Conservation (phyloP, 1,139 yeast genomes). For the Blastobotrys proliferans region DNA sequence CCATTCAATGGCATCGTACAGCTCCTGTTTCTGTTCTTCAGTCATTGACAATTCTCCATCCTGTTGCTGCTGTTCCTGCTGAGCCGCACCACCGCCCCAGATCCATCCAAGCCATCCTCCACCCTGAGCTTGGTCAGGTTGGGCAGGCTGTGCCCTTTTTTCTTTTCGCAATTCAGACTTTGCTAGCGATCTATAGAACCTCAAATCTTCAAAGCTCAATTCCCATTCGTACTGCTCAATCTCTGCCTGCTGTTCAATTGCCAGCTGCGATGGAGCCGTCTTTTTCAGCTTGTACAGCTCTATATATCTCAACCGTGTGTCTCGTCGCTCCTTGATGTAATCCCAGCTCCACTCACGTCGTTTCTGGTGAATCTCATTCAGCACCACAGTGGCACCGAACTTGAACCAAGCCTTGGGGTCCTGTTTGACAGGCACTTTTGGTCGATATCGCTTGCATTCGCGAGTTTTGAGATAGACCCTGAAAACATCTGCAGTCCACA, state of each 20-base stretch:
- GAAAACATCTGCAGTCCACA: constrained; percentile 78
- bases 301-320: constrained; percentile 67
- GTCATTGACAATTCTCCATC: constrained; percentile 37
- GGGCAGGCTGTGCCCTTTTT: constrained; percentile 18
- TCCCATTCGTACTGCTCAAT: constrained; percentile 55
- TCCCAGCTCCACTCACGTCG: constrained; percentile 90
- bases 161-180: constrained; percentile 61
- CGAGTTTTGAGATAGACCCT: constrained; percentile 75
- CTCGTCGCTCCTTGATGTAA: constrained; percentile 63
- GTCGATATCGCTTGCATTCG: constrained; percentile 69
- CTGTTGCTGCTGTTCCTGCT: constrained; percentile 17
- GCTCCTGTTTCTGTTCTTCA: constrained; percentile 53
- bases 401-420: constrained; percentile 78
- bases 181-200: constrained; percentile 80
- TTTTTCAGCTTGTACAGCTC: constrained; percentile 60
- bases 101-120: constrained; percentile 37
- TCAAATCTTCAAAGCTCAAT: constrained; percentile 71
- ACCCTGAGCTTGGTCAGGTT: constrained; percentile 10
- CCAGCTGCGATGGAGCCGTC: constrained; percentile 27
- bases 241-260: constrained; percentile 39
- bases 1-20: constrained; percentile 91
- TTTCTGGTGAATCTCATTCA: constrained; percentile 74
- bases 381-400: constrained; percentile 71
- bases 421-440: constrained; percentile 54
- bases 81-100: constrained; percentile 30